Evolutionary conservation across 2,329 filamentous ascomycete genomes (phyloP).

Genomic region (Aspergillus pseudoterreus): DNA sequence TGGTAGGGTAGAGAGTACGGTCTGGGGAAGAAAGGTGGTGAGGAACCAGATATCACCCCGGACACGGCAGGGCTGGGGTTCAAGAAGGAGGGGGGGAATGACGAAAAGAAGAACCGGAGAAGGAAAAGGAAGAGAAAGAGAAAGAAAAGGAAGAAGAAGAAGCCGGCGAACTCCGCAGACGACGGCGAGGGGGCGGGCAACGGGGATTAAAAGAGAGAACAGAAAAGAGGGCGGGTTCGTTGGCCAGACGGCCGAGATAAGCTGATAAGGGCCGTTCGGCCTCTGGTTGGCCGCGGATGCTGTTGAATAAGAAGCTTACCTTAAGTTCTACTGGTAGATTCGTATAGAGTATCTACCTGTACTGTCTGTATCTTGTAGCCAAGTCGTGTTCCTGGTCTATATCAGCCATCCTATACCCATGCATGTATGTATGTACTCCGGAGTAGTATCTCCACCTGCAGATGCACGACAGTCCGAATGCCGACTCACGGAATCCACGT

Average conservation of each 20-base stretch:
- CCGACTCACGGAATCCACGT: too few relatives aligned
- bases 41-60: background rate
- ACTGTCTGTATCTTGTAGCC: too few relatives aligned
- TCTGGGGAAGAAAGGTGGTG: background rate
- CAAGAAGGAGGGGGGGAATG: background rate
- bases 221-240: background rate
- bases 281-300: constrained; percentile 8
- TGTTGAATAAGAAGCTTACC: too few relatives aligned
- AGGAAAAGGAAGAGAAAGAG: background rate
- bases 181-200: background rate
- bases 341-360: too few relatives aligned
- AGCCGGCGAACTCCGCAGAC: background rate
- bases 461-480: too few relatives aligned
- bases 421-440: too few relatives aligned
- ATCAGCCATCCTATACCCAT: too few relatives aligned
- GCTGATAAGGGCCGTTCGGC: constrained; percentile 15
- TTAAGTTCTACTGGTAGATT: too few relatives aligned
- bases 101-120: background rate
- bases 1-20: too few relatives aligned
- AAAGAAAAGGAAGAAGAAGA: constrained; percentile 4
- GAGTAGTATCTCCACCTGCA: too few relatives aligned
- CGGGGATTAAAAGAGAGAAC: background rate
- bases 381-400: too few relatives aligned
- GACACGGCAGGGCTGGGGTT: background rate
- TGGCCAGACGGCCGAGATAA: constrained; percentile 8